Base-by-base conservation (phyloP, 805 yeast genomes). In the Wickerhamomyces xylosicus region DNA sequence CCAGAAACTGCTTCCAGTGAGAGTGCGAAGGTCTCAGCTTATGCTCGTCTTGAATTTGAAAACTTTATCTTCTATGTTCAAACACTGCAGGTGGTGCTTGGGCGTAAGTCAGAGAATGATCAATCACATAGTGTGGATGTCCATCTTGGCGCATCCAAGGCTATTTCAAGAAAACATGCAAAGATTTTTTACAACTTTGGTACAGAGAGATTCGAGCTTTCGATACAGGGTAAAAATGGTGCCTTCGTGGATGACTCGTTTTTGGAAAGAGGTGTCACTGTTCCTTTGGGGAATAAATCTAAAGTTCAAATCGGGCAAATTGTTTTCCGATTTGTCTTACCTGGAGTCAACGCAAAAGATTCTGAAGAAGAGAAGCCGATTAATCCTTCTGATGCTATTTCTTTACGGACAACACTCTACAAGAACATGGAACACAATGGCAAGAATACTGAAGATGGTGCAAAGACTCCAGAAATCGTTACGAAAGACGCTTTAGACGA, bases 111-210 rank as follows among this genome's bases (percentile, higher is more conserved):
- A 9, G 90, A 81, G 50, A 74, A 79, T 40, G 81, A 81, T 47
- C 74, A 68, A 38, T 54, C 66, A 10, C 80, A 82, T 50, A 72
- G 84, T 4, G 85, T 90, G 10, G 98, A 90, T 62, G 95, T 92
- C 33, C 95, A 92, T 63, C 62, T 92, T 34, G 95, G 96, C 9
- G 77, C 85, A 13, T 84, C 89, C 33, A 92, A 92, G 63, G 95
- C 97, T 9, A 86, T 92, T 15, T 86, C 96, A 5, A 66, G 98
- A 54, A 70, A 86, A 42, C 98, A 92, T 60, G 98, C 97, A 4
- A 89, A 85, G 60, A 90, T 92, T 14, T 90, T 89, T 57, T 92
- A 90, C 64, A 92, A 92, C 57, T 92, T 92, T 61, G 97, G 96
- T 3, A 87, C 94, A 3, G 97, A 90, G 56, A 64, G 95, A 47